Evolutionary conservation across 2,329 filamentous ascomycete species (phyloP), one percentile per base, ranked within the genome.

Genomic region (Aspergillus pseudonomiae): DNA sequence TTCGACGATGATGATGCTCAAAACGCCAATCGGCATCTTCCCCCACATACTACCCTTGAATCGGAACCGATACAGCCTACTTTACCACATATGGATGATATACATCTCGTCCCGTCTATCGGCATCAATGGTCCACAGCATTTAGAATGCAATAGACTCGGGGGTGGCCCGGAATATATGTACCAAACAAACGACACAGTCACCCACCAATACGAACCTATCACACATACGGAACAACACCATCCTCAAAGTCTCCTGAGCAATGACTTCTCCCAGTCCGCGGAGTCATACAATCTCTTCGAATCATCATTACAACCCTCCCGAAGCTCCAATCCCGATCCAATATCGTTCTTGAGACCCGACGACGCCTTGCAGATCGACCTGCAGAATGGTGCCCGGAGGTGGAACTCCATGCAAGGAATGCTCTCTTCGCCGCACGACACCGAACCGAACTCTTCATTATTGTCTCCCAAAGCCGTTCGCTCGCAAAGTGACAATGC

Each of bases 361-460:
- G 36, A 34, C 24, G 54, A 21, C 16, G 63, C 63, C n/a, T 28
- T 63, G 10, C 48, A 57, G 11, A 64, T 56, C 9, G 63, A 64
- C n/a, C 16, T 43, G 26, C 71, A 62, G 28, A 67, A 65, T 52
- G 67, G 50, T 4, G 48, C 61, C 4, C 64, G 68, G 30, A 67
- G 73, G 41, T 70, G 71, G 24, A 71, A 74, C 52, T 72, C 74
- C 5, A 63, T 74, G 52, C 73, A 74, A 57, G 59, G 63, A 5
- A 61, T 67, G 12, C 57, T 62, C n/a, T 71, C 70, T 55, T 79
- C 78, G 4, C 76, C 77, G 9, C 77, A 78, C 50, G 78, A 80
- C 56, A 80, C 79, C 2, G 73, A 79, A 50, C 78, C 77, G 26
- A 70, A 79, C 39, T 80, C 78, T 12, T 80, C 78, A 7, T 63